These are phyloP conservation scores for Xylariaceae sp. DNA, from an alignment of 2,329 filamentous ascomycete genomes.

Conservation along the genomic window DNA sequence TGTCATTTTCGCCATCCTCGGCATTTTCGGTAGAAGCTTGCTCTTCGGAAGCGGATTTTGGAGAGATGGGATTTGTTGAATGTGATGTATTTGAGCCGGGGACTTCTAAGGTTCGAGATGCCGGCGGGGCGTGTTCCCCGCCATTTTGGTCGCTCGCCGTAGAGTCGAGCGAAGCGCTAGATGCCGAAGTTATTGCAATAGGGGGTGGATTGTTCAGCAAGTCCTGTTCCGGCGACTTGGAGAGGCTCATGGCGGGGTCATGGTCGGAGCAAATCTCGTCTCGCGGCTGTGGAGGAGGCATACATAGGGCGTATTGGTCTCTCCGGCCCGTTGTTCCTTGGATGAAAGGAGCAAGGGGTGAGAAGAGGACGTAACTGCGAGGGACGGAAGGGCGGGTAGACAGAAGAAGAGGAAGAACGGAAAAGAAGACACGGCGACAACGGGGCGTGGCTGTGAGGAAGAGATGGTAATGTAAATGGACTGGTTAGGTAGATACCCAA, in stretches of 20 bases:
- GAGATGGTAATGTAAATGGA: not conserved
- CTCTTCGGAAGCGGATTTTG: not conserved
- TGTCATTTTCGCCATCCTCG: not conserved
- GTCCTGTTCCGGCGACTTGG: constrained; percentile 25
- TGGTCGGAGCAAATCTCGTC: constrained; percentile 25
- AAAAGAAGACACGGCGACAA: not conserved
- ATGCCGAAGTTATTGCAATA: constrained; percentile 11
- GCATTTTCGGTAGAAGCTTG: not conserved
- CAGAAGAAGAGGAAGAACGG: not conserved
- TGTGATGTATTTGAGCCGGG: constrained; percentile 3
- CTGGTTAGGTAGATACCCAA: not conserved
- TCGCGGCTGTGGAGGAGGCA: constrained; percentile 29
- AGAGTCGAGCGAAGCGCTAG: constrained; percentile 10
- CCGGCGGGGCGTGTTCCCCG: not conserved
- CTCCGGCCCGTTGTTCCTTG: not conserved
- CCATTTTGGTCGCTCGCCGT: constrained; percentile 1
- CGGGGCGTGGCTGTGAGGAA: not conserved
- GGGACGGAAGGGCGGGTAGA: not conserved
- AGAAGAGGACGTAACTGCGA: not conserved
- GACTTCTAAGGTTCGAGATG: not conserved
- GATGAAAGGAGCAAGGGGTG: not conserved
- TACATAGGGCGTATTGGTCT: constrained; percentile 19
- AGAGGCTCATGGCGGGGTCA: constrained; percentile 33
- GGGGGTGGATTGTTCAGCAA: constrained; percentile 17
- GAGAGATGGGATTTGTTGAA: not conserved